Base-by-base conservation (phyloP, 495 filamentous ascomycete genomes). In the Emericellopsis terricola region DNA sequence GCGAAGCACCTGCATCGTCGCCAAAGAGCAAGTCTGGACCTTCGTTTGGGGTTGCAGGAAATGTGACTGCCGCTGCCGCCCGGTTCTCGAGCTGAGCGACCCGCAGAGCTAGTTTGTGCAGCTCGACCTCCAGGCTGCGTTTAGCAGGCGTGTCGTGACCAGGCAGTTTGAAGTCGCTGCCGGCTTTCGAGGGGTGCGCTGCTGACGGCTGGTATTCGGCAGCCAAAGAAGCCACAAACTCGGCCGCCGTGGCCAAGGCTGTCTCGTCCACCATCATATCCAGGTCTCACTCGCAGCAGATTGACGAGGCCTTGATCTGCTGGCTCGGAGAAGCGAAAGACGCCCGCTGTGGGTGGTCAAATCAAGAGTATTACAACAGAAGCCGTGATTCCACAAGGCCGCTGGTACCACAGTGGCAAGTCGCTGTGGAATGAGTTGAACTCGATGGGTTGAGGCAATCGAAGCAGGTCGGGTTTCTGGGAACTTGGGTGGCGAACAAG, bases 51-150 rank as follows among this genome's bases (percentile, higher is more conserved):
- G 71, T 73, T 47, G 71, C 72, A 36, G 75, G 73, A 39, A 75
- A 66, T 26, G 55, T 55, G 39, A 70, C 63, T 20, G 59, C 51
- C 40, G 59, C 62, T 36, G 41, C 67, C 48, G 73, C 69, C 56
- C 71, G 68, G 40, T 60, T 64, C 58, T 84, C 78, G 36, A 87
- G 64, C 38, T 66, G 65, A 42, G 78, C 71, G 33, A 87, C 61
- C 29, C 80, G 60, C 37, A 68, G 59, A 33, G 71, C 63, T 37
- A 87, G 63, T 35, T 74, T 69, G 35, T 71, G 67, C 32, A 87
- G 65, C 48, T 83, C 80, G 37, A 59, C 59, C 53, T 84, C 79
- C 31, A 87, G 66, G 29, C 64, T 62, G 39, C 59, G 55, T 56
- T 87, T 87, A 31, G 73, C 67, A 36, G 64, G 45, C 40, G 56